Evolutionary conservation across 176 grass and related monocot genomes (phyloP).

Genomic region (Bonia amplexicaulis): DNA sequence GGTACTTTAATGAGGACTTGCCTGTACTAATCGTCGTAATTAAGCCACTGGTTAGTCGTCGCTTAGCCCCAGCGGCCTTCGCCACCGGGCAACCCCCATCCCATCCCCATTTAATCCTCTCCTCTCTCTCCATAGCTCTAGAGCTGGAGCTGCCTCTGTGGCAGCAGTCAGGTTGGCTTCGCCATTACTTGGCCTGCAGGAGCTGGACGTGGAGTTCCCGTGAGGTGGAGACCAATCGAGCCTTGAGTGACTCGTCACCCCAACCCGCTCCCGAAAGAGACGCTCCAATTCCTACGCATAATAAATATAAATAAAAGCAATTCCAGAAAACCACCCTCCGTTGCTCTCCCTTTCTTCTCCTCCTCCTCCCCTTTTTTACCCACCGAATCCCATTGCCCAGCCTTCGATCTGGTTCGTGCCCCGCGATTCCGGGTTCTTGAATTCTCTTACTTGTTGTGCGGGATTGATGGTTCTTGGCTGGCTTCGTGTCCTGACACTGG

Average conservation of each 20-base stretch:
- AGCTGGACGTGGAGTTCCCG: constrained; percentile 59
- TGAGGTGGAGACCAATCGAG: constrained; percentile 37
- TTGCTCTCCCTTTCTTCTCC: background rate
- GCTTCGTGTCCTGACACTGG: background rate
- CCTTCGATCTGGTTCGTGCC: constrained; percentile 44
- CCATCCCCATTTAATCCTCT: constrained; percentile 30
- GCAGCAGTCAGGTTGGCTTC: constrained; percentile 21
- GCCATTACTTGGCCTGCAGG: constrained; percentile 54
- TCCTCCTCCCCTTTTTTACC: background rate
- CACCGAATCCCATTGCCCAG: constrained; percentile 25
- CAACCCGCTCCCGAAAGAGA: constrained; percentile 51
- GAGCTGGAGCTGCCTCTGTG: background rate
- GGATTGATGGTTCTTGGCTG: background rate
- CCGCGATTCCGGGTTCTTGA: constrained; percentile 11
- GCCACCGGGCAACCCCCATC: background rate
- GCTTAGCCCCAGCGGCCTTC: constrained; percentile 29
- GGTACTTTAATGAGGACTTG: constrained; percentile 22
- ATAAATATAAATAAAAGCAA: constrained; percentile 14
- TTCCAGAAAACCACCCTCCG: constrained; percentile 21
- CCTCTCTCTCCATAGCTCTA: background rate
- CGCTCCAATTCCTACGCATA: constrained; percentile 51
- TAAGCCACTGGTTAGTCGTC: constrained; percentile 33
- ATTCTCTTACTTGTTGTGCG: background rate
- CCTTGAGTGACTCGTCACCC: background rate
- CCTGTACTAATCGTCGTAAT: constrained; percentile 33